Evolutionary conservation across 805 yeast species (phyloP), one percentile per base, ranked within the genome.

Genomic region (Kluyveromyces siamensis): DNA sequence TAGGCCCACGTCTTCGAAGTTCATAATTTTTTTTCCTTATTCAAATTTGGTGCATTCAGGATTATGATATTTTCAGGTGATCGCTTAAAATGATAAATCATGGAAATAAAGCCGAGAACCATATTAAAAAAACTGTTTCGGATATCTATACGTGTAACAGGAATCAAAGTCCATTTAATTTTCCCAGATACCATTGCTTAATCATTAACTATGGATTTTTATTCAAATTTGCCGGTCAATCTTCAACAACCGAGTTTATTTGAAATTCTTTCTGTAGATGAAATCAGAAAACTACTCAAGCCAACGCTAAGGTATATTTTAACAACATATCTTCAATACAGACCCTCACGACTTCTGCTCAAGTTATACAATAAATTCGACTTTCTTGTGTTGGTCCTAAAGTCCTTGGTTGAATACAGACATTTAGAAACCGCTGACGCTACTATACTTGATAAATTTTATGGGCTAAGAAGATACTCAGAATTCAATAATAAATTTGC

Each of bases 361-460:
- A 53, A 84, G 3, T 78, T 87, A 27, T 80, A 84, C 56, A 70
- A 72, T 41, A 89, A 85, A 60, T 96, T 91, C 62, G 96, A 87
- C 27, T 43, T 43, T 11, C 7, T 43, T 37, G 83, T 83, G 56
- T 62, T 83, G 3, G 50, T 77, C 2, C 51, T 83, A 2, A 70
- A 90, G 58, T 80, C 85, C 0, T 49, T 75, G 2, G 68, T 91
- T 1, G 97, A 93, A 63, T 80, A 80, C 72, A 74, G 76, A 52
- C 86, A 83, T 55, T 64, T 91, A 44, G 75, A 70, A 46, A 72
- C 72, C 44, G 86, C 93, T 87, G 90, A 87, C 58, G 79, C 95
- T 0, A 79, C 93, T 2, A 87, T 91, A 59, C 87, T 95, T 0
- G 97, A 91, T 63, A 85, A 86, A 60, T 91, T 91, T 61, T 91